phyloP scores from a whole-genome alignment of 2,329 filamentous ascomycete genomes.

The Grosmannia penicillata region DNA sequence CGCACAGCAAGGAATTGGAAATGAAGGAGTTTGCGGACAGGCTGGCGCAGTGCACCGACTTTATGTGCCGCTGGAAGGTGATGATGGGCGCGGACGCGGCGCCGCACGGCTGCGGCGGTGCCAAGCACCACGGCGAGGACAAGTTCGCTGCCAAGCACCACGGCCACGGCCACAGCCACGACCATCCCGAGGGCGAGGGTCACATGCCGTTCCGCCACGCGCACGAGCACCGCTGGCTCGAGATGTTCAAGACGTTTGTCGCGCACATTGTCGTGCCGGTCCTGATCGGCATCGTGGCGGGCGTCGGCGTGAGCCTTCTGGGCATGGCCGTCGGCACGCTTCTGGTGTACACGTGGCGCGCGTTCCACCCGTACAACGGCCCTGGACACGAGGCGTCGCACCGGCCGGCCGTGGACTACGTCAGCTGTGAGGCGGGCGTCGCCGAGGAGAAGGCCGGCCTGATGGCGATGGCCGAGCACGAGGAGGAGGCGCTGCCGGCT shows the following conservation, averaged over 20 bases:
- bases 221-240: slow-evolving; percentile 24
- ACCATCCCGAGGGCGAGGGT: slow-evolving; percentile 7
- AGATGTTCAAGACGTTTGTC: slow-evolving; percentile 38
- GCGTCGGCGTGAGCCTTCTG: slow-evolving; percentile 50
- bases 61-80: slow-evolving; percentile 40
- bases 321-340: slow-evolving; percentile 52
- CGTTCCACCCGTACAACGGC: slow-evolving; percentile 24
- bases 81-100: slow-evolving; percentile 28
- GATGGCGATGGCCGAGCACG: slow-evolving; percentile 21
- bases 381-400: slow-evolving; percentile 13
- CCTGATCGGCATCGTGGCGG: slow-evolving; percentile 52
- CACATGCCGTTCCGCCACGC: slow-evolving; percentile 9
- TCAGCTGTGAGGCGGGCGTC: slow-evolving; percentile 19
- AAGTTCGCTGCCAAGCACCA: no score
- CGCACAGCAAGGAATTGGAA: neutral
- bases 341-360: slow-evolving; percentile 42
- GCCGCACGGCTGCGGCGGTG: slow-evolving; percentile 23
- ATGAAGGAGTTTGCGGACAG: slow-evolving; percentile 12
- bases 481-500: slow-evolving; percentile 4
- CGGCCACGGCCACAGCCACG: slow-evolving; percentile 10
- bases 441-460: slow-evolving; percentile 35
- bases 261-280: slow-evolving; percentile 53
- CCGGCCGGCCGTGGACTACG: slow-evolving; percentile 17
- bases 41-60: slow-evolving; percentile 23
- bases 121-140: slow-evolving; percentile 10